Base-by-base conservation (phyloP, 2,329 filamentous ascomycete species). In the Colletotrichum sp. region DNA sequence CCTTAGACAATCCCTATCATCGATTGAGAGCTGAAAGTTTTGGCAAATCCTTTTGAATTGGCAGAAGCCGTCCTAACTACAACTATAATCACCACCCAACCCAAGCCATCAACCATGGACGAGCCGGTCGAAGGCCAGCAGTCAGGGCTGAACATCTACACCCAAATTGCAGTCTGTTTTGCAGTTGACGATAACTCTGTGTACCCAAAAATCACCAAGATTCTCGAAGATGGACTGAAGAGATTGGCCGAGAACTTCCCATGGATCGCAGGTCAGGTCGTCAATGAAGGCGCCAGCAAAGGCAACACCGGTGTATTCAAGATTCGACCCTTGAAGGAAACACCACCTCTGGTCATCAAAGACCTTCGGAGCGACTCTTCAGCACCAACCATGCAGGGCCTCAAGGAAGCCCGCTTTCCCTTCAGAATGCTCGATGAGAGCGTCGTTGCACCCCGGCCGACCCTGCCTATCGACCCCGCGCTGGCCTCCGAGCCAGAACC, bases 371-470 rank as follows among this genome's bases (percentile, higher is more conserved):
- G 81, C 57, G 81, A 86, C 43, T 31, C 78, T 2, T 77, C 77
- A 4, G 77, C 82, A 5, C 82, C 85, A 1, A 83, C 82, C 0
- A 84, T 88, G 79, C 78, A 83, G 4, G 77, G 76, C 0, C 77
- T 90, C 21, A 76, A 79, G 43, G 64, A 78, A 11, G 82, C 83
- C 1, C 75, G 80, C 1, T 90, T 86, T 36, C 88, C 89, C 0
- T 83, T 88, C 69, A 77, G 77, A 34, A 86, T 90, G 84, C 80
- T 91, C 7, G 84, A 88, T 61, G 87, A 88, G 75, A 77, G 77
- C 21, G 47, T 83, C 8, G 76, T 89, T 69, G 83, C 84, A 3
- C 68, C 75, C 15, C 61, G 69, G 27, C 63, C 63, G 15, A 77
- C 76, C 3, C 66, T 77, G 0, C 59, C 69, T 2, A 38, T 65